Evolutionary conservation across 768 basidiomycete species (phyloP), one percentile per base, ranked within the genome.

Genomic region (Podaxis sp.): DNA sequence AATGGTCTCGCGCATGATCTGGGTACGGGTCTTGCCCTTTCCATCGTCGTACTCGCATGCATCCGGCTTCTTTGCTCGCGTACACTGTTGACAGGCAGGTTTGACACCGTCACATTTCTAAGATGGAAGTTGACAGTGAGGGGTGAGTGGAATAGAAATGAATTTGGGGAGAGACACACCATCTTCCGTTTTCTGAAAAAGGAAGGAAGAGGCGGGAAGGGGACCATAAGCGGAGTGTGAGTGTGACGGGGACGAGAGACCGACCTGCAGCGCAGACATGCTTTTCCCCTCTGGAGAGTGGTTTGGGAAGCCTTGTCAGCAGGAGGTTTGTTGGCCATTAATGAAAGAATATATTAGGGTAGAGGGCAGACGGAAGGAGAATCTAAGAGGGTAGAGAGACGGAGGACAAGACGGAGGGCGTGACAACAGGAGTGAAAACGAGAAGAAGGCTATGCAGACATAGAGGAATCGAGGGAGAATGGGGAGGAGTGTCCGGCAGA

Each of bases 21-120:
- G 90, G 0, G 91, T 92, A 64, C 90, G 82, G 50, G 89, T 91
- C 78, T 91, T 92, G 54, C 89, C 88, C 77, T 88, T 90, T 26
- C 91, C 91, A 74, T 93, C 91, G 67, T 93, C 91, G 71, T 92
- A 93, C 69, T 90, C 88, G 73, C 91, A 93, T 11, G 72, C 77
- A 2, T 91, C 88, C 56, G 77, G 78, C 71, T 91, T 91, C 81
- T 92, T 92, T 48, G 90, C 90, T 57, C 88, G 86, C 30, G 78
- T 77, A 69, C 91, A 93, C 70, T 93, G 91, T 65, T 89, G 88
- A 65, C 91, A 93, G 12, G 89, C 82, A 30, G 91, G 91, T 72
- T 90, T 91, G 51, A 69, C 69, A 65, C 90, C 91, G 69, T 92
- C 91, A 71, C 91, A 93, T 74, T 89, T 82, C 91, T 93, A 66